Evolutionary conservation across 2,329 filamentous ascomycete genomes (phyloP), one percentile per base, ranked within the genome.

Genomic region (Parasarocladium wereldwijsianum): DNA sequence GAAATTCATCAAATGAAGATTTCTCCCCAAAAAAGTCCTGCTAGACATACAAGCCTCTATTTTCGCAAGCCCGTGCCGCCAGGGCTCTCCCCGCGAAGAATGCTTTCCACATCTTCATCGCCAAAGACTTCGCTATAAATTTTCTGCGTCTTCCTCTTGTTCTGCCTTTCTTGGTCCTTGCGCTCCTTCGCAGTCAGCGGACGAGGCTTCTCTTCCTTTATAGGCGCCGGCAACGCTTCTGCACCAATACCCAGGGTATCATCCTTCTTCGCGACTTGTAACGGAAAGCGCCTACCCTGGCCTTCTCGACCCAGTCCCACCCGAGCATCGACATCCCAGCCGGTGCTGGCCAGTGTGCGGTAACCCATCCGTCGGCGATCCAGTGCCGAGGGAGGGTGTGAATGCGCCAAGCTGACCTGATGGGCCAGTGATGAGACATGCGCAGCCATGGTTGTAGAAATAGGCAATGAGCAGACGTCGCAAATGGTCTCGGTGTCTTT

Each of bases 241-340:
- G 66, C 60, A 0, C 85, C 84, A 16, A 93, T 51, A 0, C 86
- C 87, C 6, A 79, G 57, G 4, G 68, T 84, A 45, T 87, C 72
- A 24, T 75, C 66, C 53, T 93, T 93, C 32, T 66, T 58, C 34
- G 63, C 66, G 1, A 70, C 58, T 46, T 84, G 84, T 37, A 94
- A 62, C 1, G 86, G 86, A 39, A 74, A 76, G 23, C 76, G 62
- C 36, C 83, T 76, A 3, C 86, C 86, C 39, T 79, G 70, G 1
- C 79, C 75, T 3, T 58, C 54, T 8, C 66, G 66, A 0, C 86
- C 86, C 0, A 94, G 61, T 0, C 86, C 86, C 11, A 57, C 51
- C 3, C 83, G 61, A 17, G 70, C 60, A 50, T 86, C 80, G 0
- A 79, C 76, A 41, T 86, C 75, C 72, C 78, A 86, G 17, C 80